These are phyloP conservation scores for Cordyceps militaris DNA, from an alignment of 2,329 filamentous ascomycete species.

Conservation along the genomic window DNA sequence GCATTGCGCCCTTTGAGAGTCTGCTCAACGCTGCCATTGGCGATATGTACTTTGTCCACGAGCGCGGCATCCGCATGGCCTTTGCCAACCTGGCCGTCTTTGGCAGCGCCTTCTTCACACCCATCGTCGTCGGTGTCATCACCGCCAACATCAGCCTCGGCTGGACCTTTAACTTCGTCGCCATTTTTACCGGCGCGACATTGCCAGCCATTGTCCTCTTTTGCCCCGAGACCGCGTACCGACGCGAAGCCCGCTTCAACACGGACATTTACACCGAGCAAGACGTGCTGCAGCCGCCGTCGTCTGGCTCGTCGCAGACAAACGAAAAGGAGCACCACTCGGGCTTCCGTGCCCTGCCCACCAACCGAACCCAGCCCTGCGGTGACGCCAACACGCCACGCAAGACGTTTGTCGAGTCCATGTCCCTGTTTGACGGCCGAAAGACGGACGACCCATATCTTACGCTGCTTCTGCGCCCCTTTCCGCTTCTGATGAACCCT, in stretches of 20 bases:
- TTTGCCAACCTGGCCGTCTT: constrained; percentile 56
- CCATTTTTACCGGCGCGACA: constrained; percentile 69
- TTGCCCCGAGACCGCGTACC: constrained; percentile 78
- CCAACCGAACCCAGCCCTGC: constrained; percentile 26
- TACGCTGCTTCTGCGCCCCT: constrained; percentile 61
- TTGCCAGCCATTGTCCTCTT: constrained; percentile 69
- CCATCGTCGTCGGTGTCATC: constrained; percentile 85
- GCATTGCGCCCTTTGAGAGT: constrained; percentile 81
- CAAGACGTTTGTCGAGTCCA: constrained; percentile 52
- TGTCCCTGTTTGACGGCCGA: constrained; percentile 71
- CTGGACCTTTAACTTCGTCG: constrained; percentile 84
- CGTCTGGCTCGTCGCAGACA: constrained; percentile 4
- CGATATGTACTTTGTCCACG: constrained; percentile 83
- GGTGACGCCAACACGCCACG: constrained; percentile 33
- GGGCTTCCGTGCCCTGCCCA: constrained; percentile 28
- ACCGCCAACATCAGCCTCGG: constrained; percentile 68
- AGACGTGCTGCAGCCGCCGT: constrained; percentile 12
- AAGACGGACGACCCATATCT: constrained; percentile 71
- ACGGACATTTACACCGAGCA: constrained; percentile 52
- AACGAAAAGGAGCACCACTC: constrained; percentile 7
- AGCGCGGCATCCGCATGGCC: constrained; percentile 82
- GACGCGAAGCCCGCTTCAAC: constrained; percentile 59
- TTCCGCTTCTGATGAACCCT: constrained; percentile 77
- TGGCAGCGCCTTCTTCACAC: constrained; percentile 58
- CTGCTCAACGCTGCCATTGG: constrained; percentile 84